Conservation (phyloP, 1,139 yeast genomes). For the Suhomyces maxii region DNA sequence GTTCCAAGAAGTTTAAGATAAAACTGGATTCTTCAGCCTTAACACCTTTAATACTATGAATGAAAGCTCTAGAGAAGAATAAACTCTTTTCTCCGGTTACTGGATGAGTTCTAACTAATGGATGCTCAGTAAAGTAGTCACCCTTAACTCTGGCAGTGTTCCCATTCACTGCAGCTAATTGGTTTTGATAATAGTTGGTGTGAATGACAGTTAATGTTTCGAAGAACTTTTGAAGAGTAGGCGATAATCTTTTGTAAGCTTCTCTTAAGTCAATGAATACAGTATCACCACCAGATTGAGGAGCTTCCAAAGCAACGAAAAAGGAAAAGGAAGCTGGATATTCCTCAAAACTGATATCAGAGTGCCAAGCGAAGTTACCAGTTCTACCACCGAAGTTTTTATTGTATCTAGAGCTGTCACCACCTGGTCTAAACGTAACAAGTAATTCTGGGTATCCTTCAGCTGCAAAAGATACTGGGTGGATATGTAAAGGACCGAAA, state of each 20-base stretch:
- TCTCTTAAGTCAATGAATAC: constrained; percentile 34
- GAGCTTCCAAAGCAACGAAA: constrained; percentile 35
- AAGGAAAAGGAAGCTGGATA: constrained; percentile 33
- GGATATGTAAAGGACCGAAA: constrained; percentile 36
- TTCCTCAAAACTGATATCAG: constrained; percentile 33
- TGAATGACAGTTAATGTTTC: constrained; percentile 30
- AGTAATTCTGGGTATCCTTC: constrained; percentile 30
- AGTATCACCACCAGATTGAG: constrained; percentile 35
- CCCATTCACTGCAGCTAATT: constrained; percentile 15
- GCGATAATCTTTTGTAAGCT: constrained; percentile 34
- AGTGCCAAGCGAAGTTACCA: constrained; percentile 26
- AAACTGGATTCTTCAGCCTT: constrained; percentile 23
- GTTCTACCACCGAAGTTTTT: constrained; percentile 21
- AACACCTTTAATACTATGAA: constrained; percentile 25
- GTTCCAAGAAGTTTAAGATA: constrained; percentile 24
- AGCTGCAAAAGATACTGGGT: constrained; percentile 30
- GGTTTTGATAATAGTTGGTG: constrained; percentile 26
- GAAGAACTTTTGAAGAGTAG: constrained; percentile 27
- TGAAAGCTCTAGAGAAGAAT: constrained; percentile 23
- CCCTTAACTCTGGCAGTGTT: constrained; percentile 20
- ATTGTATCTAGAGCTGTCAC: constrained; percentile 23
- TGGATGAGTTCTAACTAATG: constrained; percentile 31
- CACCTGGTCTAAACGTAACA: constrained; percentile 32
- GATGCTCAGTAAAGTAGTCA: constrained; percentile 28
- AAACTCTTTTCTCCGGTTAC: constrained; percentile 29